Percentiles rank a stretch among this genome's conserved stretches.
phyloP scores from a whole-genome alignment of 495 filamentous ascomycete genomes.

The Talaromyces adpressus region DNA sequence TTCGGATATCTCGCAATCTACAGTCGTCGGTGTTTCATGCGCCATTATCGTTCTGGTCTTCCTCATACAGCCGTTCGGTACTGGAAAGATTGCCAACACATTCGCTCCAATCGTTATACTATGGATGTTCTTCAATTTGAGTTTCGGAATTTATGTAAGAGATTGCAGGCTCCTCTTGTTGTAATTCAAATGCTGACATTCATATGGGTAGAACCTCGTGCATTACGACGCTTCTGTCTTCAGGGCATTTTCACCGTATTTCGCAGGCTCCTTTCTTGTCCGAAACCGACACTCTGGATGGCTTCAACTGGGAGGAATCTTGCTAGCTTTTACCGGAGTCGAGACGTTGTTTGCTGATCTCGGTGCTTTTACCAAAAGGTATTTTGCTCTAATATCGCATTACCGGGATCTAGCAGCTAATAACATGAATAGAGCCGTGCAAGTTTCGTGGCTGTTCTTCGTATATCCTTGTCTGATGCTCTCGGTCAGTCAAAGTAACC shows the following conservation, averaged over 20 bases:
- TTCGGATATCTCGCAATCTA: conserved; percentile 31
- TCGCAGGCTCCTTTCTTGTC: conserved; percentile 53
- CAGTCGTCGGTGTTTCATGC: conserved; percentile 60
- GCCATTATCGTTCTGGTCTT: conserved; percentile 65
- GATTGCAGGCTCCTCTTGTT: not conserved
- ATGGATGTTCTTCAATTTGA: conserved; percentile 62
- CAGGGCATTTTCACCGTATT: conserved; percentile 62
- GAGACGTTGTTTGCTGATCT: conserved; percentile 72
- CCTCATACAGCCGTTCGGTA: conserved; percentile 62
- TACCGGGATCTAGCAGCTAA: not conserved
- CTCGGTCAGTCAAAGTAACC: conserved; percentile 24
- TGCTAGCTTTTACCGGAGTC: conserved; percentile 68
- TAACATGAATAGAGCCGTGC: conserved; percentile 39
- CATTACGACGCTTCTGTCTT: conserved; percentile 58
- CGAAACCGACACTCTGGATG: conserved; percentile 57
- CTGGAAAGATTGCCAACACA: conserved; percentile 51
- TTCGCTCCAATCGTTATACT: conserved; percentile 70
- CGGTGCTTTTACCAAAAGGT: conserved; percentile 54
- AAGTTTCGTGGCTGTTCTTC: conserved; percentile 58
- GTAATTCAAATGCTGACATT: not conserved
- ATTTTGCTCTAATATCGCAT: conserved; percentile 12
- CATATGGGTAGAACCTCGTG: conserved; percentile 39
- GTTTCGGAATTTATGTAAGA: conserved; percentile 59
- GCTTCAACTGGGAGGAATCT: conserved; percentile 59
- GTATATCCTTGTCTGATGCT: conserved; percentile 62